phyloP scores from a whole-genome alignment of 495 filamentous ascomycete genomes.

The Aspergillus sparsus region DNA sequence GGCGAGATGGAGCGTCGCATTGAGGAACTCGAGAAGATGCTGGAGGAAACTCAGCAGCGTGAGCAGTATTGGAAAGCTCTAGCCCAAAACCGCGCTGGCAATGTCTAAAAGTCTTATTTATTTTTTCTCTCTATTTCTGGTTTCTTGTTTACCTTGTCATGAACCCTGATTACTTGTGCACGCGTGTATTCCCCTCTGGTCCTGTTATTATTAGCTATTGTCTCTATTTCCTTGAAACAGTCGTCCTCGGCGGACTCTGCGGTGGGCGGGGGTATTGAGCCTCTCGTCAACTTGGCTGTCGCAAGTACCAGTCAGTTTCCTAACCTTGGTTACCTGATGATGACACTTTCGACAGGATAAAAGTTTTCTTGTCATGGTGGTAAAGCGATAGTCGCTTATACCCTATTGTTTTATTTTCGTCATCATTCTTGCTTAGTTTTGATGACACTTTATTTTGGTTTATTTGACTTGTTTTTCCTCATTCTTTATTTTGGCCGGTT shows the following conservation, averaged over 20 bases:
- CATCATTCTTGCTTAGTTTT: constrained; percentile 26
- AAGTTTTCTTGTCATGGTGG: constrained; percentile 32
- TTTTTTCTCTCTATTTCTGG: not conserved
- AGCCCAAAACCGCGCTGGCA: constrained; percentile 47
- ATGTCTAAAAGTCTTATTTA: constrained; percentile 29
- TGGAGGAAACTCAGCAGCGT: constrained; percentile 50
- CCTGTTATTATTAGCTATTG: constrained; percentile 14
- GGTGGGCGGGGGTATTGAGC: constrained; percentile 40
- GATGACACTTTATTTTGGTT: constrained; percentile 4
- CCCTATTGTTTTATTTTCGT: constrained; percentile 23
- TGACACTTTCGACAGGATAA: constrained; percentile 29
- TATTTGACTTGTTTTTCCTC: constrained; percentile 26
- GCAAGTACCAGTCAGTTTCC: constrained; percentile 31
- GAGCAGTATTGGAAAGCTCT: constrained; percentile 62
- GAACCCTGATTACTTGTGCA: constrained; percentile 11
- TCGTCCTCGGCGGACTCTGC: constrained; percentile 24
- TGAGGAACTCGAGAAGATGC: constrained; percentile 45
- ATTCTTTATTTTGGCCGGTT: constrained; percentile 44
- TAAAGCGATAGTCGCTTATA: constrained; percentile 20
- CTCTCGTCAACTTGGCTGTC: constrained; percentile 31
- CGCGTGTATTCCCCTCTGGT: constrained; percentile 19
- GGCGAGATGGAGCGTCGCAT: constrained; percentile 61
- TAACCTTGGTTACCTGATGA: constrained; percentile 30
- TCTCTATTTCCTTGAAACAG: constrained; percentile 17
- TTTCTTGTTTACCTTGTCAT: not conserved